Base-by-base conservation (phyloP, 2,329 filamentous ascomycete species). In the Oidium heveae region DNA sequence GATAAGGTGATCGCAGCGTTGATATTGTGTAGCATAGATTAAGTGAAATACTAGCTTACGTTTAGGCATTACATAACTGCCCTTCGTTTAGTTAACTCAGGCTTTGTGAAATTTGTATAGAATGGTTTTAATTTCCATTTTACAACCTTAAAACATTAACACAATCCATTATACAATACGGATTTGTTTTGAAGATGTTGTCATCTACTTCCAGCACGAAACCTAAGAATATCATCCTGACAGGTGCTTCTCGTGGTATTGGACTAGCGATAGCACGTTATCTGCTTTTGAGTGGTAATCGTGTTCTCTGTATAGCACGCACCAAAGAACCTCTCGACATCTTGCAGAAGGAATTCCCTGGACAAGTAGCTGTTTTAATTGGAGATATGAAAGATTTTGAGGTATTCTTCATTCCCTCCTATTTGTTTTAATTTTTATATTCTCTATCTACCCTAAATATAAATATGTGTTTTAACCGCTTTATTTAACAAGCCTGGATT, bases 211-310 rank as follows among this genome's bases (percentile, higher is more conserved):
- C 44, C 12, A 24, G 15, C 44, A 47, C 22, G 13, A n/a, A 20
- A 4, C 12, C 56, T 6, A 84, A 85, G 64, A 79, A 77, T 22
- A 76, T 87, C 63, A 79, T 87, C 57, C 70, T 88, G 36, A 81
- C 77, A 2, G 78, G 78, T 33, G 77, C 77, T 18, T 80, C 76
- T 65, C 75, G 76, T 56, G 78, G 78, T 28, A 74, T 82, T 54
- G 78, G 78, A 51, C 69, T 77, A 12, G 74, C 75, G 56, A 67
- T 79, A 8, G 68, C 75, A 2, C 66, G 71, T 43, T 66, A 70
- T 49, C 68, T 82, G 33, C 66, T 82, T 8, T 63, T 66, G 20
- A 68, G 71, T 44, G 70, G 69, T 0, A 76, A 81, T 67, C 77
- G 74, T 56, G 71, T 81, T 16, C 73, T 81, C 39, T 64, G 79